phyloP scores from a whole-genome alignment of 345 rosid genomes.

The Ceriops decandra region DNA sequence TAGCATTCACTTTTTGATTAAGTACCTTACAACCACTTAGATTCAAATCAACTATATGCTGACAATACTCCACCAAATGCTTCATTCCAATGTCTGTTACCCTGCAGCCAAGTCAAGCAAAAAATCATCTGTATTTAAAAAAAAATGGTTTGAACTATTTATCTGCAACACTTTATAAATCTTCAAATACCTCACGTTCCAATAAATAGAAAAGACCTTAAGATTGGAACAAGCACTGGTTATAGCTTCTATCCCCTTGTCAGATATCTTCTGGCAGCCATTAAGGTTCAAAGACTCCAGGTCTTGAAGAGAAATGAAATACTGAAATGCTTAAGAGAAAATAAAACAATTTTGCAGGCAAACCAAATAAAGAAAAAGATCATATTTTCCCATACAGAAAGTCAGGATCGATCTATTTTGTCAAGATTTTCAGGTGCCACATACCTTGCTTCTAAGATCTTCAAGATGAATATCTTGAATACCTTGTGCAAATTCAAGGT shows the following conservation, averaged over 20 bases:
- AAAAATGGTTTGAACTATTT: slow-evolving; percentile 5
- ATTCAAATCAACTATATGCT: slow-evolving; percentile 60
- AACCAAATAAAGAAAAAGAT: background rate
- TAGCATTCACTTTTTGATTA: slow-evolving; percentile 7
- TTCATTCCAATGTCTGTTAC: slow-evolving; percentile 56
- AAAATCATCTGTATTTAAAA: slow-evolving; percentile 7
- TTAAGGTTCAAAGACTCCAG: slow-evolving; percentile 80
- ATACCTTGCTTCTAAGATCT: slow-evolving; percentile 49
- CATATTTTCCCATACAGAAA: background rate
- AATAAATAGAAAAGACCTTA: slow-evolving; percentile 75
- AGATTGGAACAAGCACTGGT: slow-evolving; percentile 57
- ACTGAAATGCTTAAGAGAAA: slow-evolving; percentile 39
- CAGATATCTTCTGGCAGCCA: slow-evolving; percentile 93
- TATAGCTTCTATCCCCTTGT: slow-evolving; percentile 70
- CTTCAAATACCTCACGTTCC: slow-evolving; percentile 79
- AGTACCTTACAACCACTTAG: slow-evolving; percentile 93
- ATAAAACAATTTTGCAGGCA: background rate
- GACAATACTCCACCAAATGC: slow-evolving; percentile 71
- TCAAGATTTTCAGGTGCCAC: background rate
- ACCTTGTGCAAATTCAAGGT: slow-evolving; percentile 86
- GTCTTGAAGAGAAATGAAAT: slow-evolving; percentile 42
- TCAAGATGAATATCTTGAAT: slow-evolving; percentile 69
- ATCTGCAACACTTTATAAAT: slow-evolving; percentile 8
- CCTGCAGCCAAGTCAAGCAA: slow-evolving; percentile 39
- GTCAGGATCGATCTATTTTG: background rate